Conservation (phyloP, 1,284 basidiomycete species). For the Puccinia brachypodii region DNA sequence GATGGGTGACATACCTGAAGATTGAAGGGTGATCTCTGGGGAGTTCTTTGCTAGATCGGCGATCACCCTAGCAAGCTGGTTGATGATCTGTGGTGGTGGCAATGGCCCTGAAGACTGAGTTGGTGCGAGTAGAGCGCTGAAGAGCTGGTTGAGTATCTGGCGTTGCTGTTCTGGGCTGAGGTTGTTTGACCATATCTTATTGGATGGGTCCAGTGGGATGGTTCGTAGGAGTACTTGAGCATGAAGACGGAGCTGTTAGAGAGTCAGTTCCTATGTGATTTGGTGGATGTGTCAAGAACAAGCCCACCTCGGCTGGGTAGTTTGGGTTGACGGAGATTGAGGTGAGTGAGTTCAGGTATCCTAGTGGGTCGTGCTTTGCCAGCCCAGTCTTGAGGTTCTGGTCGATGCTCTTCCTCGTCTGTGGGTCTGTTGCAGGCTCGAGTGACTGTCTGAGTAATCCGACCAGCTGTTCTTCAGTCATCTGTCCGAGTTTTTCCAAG, state of each 20-base stretch:
- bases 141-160: conserved; percentile 14
- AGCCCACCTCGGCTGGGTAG: neutral
- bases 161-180: conserved; percentile 2
- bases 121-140: neutral
- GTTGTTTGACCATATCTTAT: neutral
- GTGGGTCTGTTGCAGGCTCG: neutral
- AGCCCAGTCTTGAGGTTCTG: neutral
- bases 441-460: neutral
- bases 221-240: conserved; percentile 20
- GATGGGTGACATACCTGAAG: neutral
- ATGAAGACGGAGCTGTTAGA: neutral
- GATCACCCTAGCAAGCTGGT: neutral
- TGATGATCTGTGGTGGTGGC: neutral
- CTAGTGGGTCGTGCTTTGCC: neutral
- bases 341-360: conserved; percentile 12
- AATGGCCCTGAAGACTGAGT: no score
- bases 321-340: neutral
- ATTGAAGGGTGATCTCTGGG: neutral
- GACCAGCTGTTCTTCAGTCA: neutral
- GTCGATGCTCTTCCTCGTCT: neutral
- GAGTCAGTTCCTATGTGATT: neutral
- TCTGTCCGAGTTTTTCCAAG: no score
- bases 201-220: conserved; percentile 1
- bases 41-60: conserved; percentile 2
- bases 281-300: neutral